These are phyloP conservation scores for Cystoderma amianthinum DNA, from an alignment of 768 basidiomycete species.

Conservation along the genomic window DNA sequence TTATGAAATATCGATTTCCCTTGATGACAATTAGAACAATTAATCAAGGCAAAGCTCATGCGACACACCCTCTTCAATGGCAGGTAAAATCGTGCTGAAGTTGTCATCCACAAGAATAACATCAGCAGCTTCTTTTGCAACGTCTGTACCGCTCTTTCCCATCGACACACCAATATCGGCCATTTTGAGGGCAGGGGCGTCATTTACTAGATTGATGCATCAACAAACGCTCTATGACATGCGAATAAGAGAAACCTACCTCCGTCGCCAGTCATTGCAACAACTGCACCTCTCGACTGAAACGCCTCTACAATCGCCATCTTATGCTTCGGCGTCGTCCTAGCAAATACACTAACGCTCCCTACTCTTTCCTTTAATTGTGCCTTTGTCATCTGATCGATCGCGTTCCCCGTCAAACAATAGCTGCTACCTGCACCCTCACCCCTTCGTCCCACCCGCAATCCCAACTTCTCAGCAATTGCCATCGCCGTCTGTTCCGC, in stretches of 20 bases:
- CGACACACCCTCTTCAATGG: constrained; percentile 82
- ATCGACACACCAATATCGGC: constrained; percentile 97
- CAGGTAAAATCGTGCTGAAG: constrained; percentile 90
- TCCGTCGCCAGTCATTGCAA: constrained; percentile 98
- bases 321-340: constrained; percentile 95
- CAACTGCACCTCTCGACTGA: constrained; percentile 82
- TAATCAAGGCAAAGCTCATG: constrained; percentile 5
- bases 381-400: constrained; percentile 76
- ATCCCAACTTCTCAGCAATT: constrained; percentile 81
- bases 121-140: constrained; percentile 97
- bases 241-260: constrained; percentile 35
- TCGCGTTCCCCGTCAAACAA: constrained; percentile 73
- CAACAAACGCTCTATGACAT: constrained; percentile 1
- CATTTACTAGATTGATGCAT: constrained; percentile 63
- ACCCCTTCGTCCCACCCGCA: constrained; percentile 64
- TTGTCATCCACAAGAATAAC: constrained; percentile 97
- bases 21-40: constrained; percentile 16
- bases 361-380: constrained; percentile 83
- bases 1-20: constrained; percentile 99
- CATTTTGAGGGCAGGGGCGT: constrained; percentile 95
- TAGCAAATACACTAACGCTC: constrained; percentile 81
- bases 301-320: constrained; percentile 96
- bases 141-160: constrained; percentile 98
- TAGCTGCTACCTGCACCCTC: constrained; percentile 25
- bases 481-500: constrained; percentile 86